Percentiles rank a stretch among this genome's conserved stretches.
These are phyloP conservation scores for Sphaerostilbella broomeana DNA, from an alignment of 2,329 filamentous ascomycete species.

Conservation along the genomic window DNA sequence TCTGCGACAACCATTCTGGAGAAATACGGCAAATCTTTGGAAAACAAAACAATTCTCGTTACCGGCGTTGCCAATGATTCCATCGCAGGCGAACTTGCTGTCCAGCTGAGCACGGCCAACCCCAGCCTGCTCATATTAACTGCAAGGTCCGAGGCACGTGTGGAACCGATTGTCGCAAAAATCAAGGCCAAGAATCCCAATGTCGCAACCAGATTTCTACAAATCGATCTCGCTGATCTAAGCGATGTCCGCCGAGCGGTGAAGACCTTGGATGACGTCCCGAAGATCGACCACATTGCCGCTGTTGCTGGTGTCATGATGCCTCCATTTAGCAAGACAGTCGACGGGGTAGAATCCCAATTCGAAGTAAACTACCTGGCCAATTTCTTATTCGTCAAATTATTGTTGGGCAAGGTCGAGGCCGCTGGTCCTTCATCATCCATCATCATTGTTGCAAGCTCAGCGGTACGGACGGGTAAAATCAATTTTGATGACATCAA, in stretches of 20 bases:
- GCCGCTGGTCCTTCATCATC: conserved; percentile 7
- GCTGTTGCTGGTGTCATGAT: conserved; percentile 13
- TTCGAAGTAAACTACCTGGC: conserved; percentile 47
- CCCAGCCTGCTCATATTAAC: conserved; percentile 10
- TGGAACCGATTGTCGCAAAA: conserved; percentile 5
- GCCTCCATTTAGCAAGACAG: conserved; percentile 13
- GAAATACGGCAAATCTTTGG: too few relatives aligned
- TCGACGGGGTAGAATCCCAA: conserved; percentile 27
- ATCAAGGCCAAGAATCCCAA: conserved; percentile 7
- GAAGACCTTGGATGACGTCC: conserved; percentile 6
- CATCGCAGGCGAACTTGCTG: conserved; percentile 14
- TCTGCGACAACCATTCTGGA: too few relatives aligned
- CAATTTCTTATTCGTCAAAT: conserved; percentile 46
- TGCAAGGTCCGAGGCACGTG: conserved; percentile 4
- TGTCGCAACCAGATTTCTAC: conserved; percentile 6
- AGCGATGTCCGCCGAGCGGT: conserved; percentile 2
- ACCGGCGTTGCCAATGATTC: conserved; percentile 11
- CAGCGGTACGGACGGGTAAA: conserved; percentile 3
- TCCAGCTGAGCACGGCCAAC: conserved; percentile 12
- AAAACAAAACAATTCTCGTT: conserved; percentile 5
- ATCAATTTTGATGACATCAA: conserved; percentile 10
- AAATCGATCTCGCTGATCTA: conserved; percentile 7
- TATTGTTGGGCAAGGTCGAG: conserved; percentile 32
- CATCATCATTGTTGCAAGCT: conserved; percentile 10
- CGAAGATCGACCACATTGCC: conserved; percentile 10